Conservation (phyloP, 345 rosid species). For the Euclidium syriacum region DNA sequence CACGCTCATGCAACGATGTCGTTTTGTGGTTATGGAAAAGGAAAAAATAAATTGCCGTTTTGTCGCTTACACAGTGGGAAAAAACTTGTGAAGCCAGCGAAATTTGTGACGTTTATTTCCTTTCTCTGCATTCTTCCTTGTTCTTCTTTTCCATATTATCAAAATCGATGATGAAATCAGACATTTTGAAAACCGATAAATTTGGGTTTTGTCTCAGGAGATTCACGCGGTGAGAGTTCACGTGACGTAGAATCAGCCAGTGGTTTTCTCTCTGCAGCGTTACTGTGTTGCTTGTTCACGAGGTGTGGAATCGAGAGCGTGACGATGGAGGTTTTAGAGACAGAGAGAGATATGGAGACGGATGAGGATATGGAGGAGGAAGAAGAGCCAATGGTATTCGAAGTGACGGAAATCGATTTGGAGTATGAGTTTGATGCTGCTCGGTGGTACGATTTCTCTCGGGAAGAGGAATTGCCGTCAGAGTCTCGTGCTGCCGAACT, state of each 20-base stretch:
- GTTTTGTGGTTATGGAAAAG: constrained; percentile 6
- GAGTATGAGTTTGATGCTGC: constrained; percentile 93
- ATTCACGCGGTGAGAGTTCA: not conserved
- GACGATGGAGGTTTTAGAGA: constrained; percentile 11
- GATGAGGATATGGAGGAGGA: constrained; percentile 41
- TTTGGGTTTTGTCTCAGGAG: constrained; percentile 32
- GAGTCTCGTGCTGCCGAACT: constrained; percentile 65
- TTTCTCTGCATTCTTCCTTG: constrained; percentile 24
- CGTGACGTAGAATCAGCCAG: not conserved
- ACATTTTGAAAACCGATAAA: too few species aligned
- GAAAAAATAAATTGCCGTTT: constrained; percentile 5
- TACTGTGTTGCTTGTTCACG: not conserved
- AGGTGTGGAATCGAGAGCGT: constrained; percentile 12
- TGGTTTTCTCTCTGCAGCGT: not conserved
- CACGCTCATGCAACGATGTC: constrained; percentile 30
- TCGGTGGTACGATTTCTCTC: constrained; percentile 67
- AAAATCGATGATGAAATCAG: constrained; percentile 24
- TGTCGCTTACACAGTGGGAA: constrained; percentile 13
- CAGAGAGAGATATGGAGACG: constrained; percentile 26
- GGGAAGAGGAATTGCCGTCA: constrained; percentile 50
- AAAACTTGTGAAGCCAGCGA: constrained; percentile 3
- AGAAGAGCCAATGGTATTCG: constrained; percentile 51
- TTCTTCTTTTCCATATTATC: constrained; percentile 1
- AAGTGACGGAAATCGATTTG: constrained; percentile 70
- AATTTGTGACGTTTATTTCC: constrained; percentile 22